phyloP scores from a whole-genome alignment of 768 basidiomycete species.

The Lyophyllum atratum region DNA sequence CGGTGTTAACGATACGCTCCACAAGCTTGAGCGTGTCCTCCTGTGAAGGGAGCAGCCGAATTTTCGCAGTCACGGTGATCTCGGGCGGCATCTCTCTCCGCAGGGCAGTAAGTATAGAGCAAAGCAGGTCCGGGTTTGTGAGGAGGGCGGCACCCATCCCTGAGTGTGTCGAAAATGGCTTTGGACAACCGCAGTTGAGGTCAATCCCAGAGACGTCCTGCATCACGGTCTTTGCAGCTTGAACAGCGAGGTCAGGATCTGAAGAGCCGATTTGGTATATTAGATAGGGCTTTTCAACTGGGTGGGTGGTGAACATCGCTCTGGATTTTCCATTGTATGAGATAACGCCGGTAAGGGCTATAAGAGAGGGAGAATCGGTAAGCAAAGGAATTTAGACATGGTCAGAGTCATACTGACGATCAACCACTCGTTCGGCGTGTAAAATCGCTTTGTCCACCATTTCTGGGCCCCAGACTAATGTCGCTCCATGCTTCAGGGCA shows the following conservation, averaged over 20 bases:
- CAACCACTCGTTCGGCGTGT: constrained; percentile 78
- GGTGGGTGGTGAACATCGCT: constrained; percentile 91
- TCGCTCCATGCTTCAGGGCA: constrained; percentile 90
- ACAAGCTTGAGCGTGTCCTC: constrained; percentile 91
- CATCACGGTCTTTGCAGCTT: constrained; percentile 85
- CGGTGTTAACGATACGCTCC: constrained; percentile 82
- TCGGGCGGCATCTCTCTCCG: constrained; percentile 70
- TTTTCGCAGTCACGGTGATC: constrained; percentile 93
- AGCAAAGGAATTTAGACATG: background rate
- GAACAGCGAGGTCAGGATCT: constrained; percentile 85
- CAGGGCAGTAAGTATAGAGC: constrained; percentile 82
- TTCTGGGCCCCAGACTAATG: constrained; percentile 96
- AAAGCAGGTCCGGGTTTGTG: constrained; percentile 87
- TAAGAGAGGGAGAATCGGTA: background rate
- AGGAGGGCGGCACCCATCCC: constrained; percentile 98
- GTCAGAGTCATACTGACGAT: constrained; percentile 59
- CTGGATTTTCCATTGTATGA: constrained; percentile 83
- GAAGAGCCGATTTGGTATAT: constrained; percentile 96
- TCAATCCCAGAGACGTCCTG: constrained; percentile 93
- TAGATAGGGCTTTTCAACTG: constrained; percentile 90
- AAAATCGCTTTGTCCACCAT: constrained; percentile 96
- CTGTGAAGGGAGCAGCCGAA: constrained; percentile 82
- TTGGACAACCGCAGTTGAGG: constrained; percentile 97
- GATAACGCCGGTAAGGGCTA: constrained; percentile 85
- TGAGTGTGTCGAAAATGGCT: constrained; percentile 89